Conservation (phyloP, 176 grass and related monocot genomes). For the Avena eriantha region DNA sequence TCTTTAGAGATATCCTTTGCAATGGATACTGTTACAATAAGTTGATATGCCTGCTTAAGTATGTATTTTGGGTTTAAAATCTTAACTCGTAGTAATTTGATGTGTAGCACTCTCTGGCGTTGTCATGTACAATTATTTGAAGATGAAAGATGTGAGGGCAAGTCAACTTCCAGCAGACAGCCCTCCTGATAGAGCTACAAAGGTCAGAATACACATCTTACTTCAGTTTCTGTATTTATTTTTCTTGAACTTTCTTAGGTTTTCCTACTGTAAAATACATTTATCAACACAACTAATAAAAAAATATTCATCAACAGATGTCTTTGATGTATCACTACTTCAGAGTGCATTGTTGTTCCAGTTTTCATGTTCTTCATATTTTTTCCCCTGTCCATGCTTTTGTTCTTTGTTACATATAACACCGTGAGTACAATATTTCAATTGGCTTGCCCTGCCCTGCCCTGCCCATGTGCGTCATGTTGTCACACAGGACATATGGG, state of each 20-base stretch:
- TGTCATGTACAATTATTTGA: conserved; percentile 99
- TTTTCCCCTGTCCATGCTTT: not conserved
- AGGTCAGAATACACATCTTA: conserved; percentile 44
- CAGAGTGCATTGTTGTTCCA: conserved; percentile 5
- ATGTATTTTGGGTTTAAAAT: conserved; percentile 15
- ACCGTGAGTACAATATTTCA: conserved; percentile 13
- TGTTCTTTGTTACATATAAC: not conserved
- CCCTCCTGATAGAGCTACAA: conserved; percentile 67
- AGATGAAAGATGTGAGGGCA: conserved; percentile 88
- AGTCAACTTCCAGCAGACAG: conserved; percentile 70
- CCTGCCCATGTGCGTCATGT: not conserved
- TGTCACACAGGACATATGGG: not conserved
- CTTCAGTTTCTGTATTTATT: not conserved
- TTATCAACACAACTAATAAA: not conserved
- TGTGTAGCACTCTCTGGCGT: conserved; percentile 88
- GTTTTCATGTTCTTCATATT: conserved; percentile 16
- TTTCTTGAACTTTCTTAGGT: conserved; percentile 6
- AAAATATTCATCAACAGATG: conserved; percentile 17
- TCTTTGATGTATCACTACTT: conserved; percentile 27
- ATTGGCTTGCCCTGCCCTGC: conserved; percentile 14
- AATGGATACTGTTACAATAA: conserved; percentile 28
- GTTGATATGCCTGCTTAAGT: conserved; percentile 32
- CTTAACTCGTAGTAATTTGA: conserved; percentile 31
- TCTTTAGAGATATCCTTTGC: conserved; percentile 27
- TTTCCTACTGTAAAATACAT: conserved; percentile 21